Evolutionary conservation across 208 protist species (phyloP).

Genomic region (Crithidia mellificae): DNA sequence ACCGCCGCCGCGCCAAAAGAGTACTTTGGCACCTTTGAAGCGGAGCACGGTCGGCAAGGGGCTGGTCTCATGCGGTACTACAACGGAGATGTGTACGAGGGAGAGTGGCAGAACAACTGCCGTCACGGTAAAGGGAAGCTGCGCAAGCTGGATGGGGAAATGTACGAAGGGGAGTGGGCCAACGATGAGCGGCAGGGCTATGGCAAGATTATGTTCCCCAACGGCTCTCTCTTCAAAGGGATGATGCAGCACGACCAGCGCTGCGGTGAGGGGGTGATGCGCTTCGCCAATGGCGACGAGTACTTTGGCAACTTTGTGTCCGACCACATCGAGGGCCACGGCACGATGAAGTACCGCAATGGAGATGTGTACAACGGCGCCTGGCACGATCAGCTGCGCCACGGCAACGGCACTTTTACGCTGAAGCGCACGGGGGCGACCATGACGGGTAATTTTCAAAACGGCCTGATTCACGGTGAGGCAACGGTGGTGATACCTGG

Average conservation of each 20-base stretch:
- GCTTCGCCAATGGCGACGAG: constrained; percentile 84
- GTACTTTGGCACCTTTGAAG: constrained; percentile 77
- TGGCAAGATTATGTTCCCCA: constrained; percentile 62
- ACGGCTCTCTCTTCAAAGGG: constrained; percentile 79
- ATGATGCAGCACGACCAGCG: constrained; percentile 60
- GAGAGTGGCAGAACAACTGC: constrained; percentile 71
- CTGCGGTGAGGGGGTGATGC: constrained; percentile 78
- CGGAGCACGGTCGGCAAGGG: constrained; percentile 64
- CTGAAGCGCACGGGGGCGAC: constrained; percentile 73
- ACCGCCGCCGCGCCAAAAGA: constrained; percentile 47
- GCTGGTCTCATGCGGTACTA: constrained; percentile 65
- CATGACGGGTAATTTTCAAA: constrained; percentile 75
- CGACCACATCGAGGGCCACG: constrained; percentile 76
- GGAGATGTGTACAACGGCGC: constrained; percentile 85
- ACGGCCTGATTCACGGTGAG: constrained; percentile 85
- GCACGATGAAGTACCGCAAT: constrained; percentile 72
- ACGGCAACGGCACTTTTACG: constrained; percentile 85
- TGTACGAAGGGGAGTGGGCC: constrained; percentile 80
- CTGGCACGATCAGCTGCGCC: constrained; percentile 81
- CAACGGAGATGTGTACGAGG: constrained; percentile 86
- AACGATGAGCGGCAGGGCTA: constrained; percentile 72
- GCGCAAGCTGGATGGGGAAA: constrained; percentile 43
- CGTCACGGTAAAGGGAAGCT: constrained; percentile 64
- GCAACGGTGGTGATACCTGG: constrained; percentile 69
- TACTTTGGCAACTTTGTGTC: constrained; percentile 76